phyloP scores from a whole-genome alignment of 2,329 filamentous ascomycete genomes.

The Sporothrix globosa region DNA sequence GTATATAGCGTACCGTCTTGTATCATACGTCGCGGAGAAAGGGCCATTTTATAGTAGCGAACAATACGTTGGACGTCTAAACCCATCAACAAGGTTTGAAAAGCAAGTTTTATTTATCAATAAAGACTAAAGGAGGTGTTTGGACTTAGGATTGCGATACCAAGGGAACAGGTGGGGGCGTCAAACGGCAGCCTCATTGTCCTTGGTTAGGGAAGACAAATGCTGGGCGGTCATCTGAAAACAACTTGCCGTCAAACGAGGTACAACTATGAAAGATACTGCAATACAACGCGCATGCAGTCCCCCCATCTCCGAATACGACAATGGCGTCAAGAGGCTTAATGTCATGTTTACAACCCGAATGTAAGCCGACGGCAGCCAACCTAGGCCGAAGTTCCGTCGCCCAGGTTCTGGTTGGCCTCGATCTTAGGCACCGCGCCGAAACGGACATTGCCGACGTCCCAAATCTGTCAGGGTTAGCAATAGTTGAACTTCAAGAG shows the following conservation, averaged over 20 bases:
- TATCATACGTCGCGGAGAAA: background rate
- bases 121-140: background rate
- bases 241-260: background rate
- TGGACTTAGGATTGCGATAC: background rate
- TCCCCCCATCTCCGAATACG: background rate
- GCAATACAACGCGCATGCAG: background rate
- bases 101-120: background rate
- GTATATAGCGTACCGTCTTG: background rate
- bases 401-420: constrained; percentile 43
- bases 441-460: constrained; percentile 63
- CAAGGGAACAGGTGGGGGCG: background rate
- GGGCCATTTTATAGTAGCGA: background rate
- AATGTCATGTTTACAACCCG: background rate
- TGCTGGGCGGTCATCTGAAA: background rate
- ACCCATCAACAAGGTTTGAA: too few species aligned
- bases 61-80: too few species aligned
- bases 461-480: constrained; percentile 56
- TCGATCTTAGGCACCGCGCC: constrained; percentile 61
- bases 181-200: constrained; percentile 3
- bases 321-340: background rate
- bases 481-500: background rate
- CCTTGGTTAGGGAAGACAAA: background rate
- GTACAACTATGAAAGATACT: background rate
- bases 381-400: constrained; percentile 1
- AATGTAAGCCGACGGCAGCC: background rate